Conservation (phyloP, 805 yeast species). For the Starmerella potacharoeniae region DNA sequence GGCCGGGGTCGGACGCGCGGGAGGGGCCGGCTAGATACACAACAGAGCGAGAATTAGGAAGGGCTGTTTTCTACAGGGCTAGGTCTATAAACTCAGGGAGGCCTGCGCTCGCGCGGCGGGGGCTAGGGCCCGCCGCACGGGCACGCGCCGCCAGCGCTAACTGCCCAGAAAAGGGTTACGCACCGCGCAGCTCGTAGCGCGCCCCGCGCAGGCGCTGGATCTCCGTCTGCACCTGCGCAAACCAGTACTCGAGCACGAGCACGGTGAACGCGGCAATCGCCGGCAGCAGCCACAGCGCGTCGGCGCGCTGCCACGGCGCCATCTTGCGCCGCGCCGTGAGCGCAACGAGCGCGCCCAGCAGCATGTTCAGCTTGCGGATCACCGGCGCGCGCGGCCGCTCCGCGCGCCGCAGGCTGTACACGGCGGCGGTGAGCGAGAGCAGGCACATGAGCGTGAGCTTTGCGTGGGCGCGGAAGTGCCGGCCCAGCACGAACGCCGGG, state of each 20-base stretch:
- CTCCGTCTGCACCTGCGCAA: slow-evolving; percentile 21
- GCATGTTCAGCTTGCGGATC: slow-evolving; percentile 14
- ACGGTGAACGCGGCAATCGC: slow-evolving; percentile 21
- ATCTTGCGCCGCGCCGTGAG: slow-evolving; percentile 15
- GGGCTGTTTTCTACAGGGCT: background rate
- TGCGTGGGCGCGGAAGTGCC: slow-evolving; percentile 24
- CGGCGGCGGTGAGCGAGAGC: slow-evolving; percentile 20
- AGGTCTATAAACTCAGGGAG: background rate
- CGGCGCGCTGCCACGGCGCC: slow-evolving; percentile 21
- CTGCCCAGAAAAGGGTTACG: slow-evolving; percentile 4
- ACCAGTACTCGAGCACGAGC: slow-evolving; percentile 24
- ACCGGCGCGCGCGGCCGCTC: slow-evolving; percentile 1
- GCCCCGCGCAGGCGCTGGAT: slow-evolving; percentile 10
- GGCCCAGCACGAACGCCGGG: slow-evolving; percentile 25
- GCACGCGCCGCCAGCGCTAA: background rate
- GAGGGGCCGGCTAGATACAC: background rate
- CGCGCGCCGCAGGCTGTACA: slow-evolving; percentile 14
- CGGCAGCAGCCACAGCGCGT: slow-evolving; percentile 28
- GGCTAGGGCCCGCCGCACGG: background rate
- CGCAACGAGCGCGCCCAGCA: slow-evolving; percentile 20
- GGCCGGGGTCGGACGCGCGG: background rate
- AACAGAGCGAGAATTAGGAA: background rate
- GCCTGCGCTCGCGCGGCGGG: background rate
- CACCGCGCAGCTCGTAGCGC: slow-evolving; percentile 25
- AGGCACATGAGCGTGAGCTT: slow-evolving; percentile 25